Evolutionary conservation across 495 filamentous ascomycete genomes (phyloP).

Genomic region (Neurospora sp.): DNA sequence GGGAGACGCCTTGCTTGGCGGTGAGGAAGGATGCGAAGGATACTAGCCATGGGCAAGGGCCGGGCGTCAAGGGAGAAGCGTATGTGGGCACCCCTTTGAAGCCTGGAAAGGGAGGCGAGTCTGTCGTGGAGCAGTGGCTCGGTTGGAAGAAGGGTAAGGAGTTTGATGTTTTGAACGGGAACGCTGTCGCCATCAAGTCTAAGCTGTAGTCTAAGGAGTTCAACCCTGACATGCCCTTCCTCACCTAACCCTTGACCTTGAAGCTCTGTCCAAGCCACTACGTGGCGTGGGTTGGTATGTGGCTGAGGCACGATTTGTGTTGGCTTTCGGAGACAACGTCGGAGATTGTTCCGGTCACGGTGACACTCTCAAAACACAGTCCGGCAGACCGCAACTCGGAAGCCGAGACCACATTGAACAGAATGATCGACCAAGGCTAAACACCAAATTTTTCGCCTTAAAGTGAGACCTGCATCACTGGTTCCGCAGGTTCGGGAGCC

Average conservation of each 20-base stretch:
- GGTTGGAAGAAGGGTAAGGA: slow-evolving; percentile 66
- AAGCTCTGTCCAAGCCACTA: not conserved
- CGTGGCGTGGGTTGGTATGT: not conserved
- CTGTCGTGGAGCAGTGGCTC: slow-evolving; percentile 61
- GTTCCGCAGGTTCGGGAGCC: not conserved
- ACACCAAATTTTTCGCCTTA: not conserved
- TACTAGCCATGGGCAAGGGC: slow-evolving; percentile 35
- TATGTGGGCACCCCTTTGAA: slow-evolving; percentile 51
- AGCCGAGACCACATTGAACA: not conserved
- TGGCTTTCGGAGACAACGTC: not conserved
- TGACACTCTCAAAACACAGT: not conserved
- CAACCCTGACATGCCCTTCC: not conserved
- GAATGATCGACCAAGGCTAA: not conserved
- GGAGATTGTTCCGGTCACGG: not conserved
- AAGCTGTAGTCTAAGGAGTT: not conserved
- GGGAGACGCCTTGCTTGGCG: slow-evolving; percentile 50
- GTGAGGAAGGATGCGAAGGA: slow-evolving; percentile 31
- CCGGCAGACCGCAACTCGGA: not conserved
- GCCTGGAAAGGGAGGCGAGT: slow-evolving; percentile 62
- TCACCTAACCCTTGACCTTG: not conserved
- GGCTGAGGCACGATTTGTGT: not conserved
- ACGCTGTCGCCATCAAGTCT: slow-evolving; percentile 4
- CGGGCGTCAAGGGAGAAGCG: slow-evolving; percentile 44
- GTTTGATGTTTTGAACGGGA: slow-evolving; percentile 54
- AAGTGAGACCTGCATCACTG: not conserved